Evolutionary conservation across 1,284 basidiomycete genomes (phyloP).

Genomic region (Mixia osmundae): DNA sequence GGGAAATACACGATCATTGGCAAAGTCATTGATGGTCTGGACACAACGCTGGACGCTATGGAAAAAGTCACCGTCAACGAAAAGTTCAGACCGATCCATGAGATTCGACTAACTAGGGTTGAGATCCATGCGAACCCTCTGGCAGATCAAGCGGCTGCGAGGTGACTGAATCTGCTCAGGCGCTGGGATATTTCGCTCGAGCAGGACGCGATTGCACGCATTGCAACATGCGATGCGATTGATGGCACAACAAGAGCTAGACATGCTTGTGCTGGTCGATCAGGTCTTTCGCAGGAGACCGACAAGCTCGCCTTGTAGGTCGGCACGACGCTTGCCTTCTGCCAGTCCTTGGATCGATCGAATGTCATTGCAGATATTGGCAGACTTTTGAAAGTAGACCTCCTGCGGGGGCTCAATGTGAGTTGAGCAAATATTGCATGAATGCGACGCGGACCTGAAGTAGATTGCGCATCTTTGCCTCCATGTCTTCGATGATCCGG

Average conservation of each 20-base stretch:
- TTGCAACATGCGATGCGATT: no score
- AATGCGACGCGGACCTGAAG: conserved; percentile 34
- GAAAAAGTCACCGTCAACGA: conserved; percentile 71
- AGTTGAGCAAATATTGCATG: neutral
- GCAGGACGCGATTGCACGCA: no score
- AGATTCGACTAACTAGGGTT: conserved; percentile 60
- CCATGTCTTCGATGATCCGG: conserved; percentile 91
- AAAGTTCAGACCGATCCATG: conserved; percentile 65
- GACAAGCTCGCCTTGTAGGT: conserved; percentile 80
- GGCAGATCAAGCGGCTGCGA: no score
- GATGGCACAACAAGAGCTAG: no score
- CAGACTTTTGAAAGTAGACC: conserved; percentile 34
- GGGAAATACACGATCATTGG: conserved; percentile 88
- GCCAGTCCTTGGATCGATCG: conserved; percentile 69
- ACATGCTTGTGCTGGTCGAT: no score
- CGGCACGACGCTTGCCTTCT: conserved; percentile 50
- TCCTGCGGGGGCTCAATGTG: neutral
- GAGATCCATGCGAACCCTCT: no score
- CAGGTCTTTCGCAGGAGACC: no score
- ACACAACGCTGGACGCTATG: conserved; percentile 68
- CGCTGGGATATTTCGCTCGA: no score
- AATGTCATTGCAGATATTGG: conserved; percentile 77
- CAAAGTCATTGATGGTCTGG: conserved; percentile 78
- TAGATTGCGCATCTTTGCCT: conserved; percentile 91
- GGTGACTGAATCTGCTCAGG: no score